These are phyloP conservation scores for Oxytropis ochrocephala DNA, from an alignment of 306 rosid species.

Conservation along the genomic window DNA sequence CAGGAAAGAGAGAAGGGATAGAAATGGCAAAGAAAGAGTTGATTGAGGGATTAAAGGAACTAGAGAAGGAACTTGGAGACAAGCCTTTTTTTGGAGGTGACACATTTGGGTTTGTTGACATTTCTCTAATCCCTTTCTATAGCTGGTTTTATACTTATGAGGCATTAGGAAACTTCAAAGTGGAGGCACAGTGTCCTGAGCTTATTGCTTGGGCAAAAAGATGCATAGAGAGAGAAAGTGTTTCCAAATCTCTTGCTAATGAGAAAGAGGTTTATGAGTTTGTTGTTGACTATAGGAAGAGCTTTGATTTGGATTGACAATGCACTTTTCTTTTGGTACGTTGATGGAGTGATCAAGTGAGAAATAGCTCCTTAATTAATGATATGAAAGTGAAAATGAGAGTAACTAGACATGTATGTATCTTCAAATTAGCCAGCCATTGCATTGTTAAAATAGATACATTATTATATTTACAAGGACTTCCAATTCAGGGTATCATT, in stretches of 20 bases:
- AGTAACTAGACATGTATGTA: background rate
- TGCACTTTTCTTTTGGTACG: too few relatives aligned
- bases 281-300: background rate
- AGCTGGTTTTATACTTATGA: constrained; percentile 29
- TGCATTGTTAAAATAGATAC: background rate
- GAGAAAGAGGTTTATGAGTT: constrained; percentile 23
- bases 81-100: background rate
- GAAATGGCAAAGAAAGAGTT: constrained; percentile 29
- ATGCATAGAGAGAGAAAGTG: constrained; percentile 32
- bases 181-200: constrained; percentile 28
- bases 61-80: background rate
- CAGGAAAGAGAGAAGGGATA: constrained; percentile 13
- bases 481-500: constrained; percentile 53
- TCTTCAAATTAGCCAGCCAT: background rate
- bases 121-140: constrained; percentile 26
- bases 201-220: constrained; percentile 33
- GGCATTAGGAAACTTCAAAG: constrained; percentile 21
- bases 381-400: background rate
- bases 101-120: constrained; percentile 21
- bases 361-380: background rate
- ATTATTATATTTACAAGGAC: background rate
- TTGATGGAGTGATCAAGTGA: too few relatives aligned
- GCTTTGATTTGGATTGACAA: background rate
- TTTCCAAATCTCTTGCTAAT: constrained; percentile 30
- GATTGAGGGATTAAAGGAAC: constrained; percentile 5